phyloP scores from a whole-genome alignment of 225 moss, liverwort and hornwort species.

The Bryoerythrophyllum caledonicum region DNA sequence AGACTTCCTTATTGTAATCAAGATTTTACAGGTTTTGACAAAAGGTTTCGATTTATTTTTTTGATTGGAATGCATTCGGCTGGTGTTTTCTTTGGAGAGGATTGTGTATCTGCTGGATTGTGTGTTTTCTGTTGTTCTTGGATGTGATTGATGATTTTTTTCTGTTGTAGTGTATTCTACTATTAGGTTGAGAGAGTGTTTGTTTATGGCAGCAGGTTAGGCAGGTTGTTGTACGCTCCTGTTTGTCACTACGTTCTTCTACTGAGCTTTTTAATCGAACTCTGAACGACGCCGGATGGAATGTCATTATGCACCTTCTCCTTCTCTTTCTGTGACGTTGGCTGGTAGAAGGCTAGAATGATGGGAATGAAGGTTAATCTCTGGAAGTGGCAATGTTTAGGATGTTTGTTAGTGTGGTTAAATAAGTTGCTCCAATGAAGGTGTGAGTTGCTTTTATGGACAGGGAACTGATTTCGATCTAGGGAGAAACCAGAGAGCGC shows the following conservation, averaged over 20 bases:
- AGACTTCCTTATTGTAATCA: no score
- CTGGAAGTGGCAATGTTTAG: background rate
- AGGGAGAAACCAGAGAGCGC: conserved; percentile 10
- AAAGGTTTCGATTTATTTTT: background rate
- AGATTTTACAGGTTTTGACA: no score
- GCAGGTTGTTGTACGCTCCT: background rate
- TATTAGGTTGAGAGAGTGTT: background rate
- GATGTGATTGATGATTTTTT: background rate
- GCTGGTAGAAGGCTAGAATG: background rate
- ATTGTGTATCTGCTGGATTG: background rate
- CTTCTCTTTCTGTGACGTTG: background rate
- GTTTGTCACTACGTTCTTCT: conserved; percentile 1
- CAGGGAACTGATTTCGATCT: no score
- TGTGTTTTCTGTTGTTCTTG: no score
- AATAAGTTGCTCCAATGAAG: background rate
- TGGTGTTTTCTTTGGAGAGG: background rate
- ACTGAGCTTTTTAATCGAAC: background rate
- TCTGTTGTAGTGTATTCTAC: background rate
- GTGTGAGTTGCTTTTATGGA: background rate
- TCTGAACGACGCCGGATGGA: background rate
- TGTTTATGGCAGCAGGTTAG: background rate
- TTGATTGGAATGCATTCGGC: background rate
- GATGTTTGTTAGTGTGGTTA: background rate
- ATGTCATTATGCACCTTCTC: background rate
- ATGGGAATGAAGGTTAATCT: no score